A percentile compares a stretch with the other conserved stretches of the same genome.
These are phyloP conservation scores for Monilinia aucupariae DNA, from an alignment of 2,329 filamentous ascomycete species.

Conservation along the genomic window DNA sequence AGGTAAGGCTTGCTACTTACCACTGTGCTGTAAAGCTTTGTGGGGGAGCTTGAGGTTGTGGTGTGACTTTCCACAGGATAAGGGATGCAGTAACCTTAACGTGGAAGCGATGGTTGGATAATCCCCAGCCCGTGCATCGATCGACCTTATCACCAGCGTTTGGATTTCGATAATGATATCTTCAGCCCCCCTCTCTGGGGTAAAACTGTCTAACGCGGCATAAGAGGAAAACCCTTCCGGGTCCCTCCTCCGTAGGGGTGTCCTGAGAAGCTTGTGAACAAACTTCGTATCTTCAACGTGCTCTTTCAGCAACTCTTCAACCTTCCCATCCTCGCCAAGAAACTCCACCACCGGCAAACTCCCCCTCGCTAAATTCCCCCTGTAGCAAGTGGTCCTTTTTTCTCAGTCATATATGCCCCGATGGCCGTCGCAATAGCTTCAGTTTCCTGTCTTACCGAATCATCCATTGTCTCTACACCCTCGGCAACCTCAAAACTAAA, in stretches of 20 bases:
- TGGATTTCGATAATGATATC: not conserved
- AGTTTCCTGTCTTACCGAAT: not conserved
- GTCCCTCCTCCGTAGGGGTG: not conserved
- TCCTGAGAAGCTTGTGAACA: not conserved
- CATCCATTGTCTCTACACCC: not conserved
- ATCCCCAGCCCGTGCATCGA: not conserved
- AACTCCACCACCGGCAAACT: not conserved
- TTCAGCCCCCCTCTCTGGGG: not conserved
- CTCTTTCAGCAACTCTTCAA: not conserved
- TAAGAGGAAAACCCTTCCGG: not conserved
- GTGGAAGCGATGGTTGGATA: not conserved
- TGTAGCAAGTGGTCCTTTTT: not conserved
- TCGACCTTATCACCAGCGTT: not conserved
- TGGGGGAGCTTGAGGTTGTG: not conserved
- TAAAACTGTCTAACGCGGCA: not conserved
- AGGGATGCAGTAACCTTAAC: not conserved
- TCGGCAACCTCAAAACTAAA: constrained; percentile 21
- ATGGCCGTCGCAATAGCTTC: not conserved
- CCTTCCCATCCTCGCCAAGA: too few relatives aligned
- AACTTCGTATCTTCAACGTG: not conserved
- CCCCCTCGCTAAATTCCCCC: not conserved
- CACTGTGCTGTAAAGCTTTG: too few relatives aligned
- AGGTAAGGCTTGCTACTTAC: too few relatives aligned
- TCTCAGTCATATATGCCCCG: too few relatives aligned
- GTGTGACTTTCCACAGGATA: not conserved